Base-by-base conservation (phyloP, 1,284 basidiomycete species). In the Psilocybe mexicana region DNA sequence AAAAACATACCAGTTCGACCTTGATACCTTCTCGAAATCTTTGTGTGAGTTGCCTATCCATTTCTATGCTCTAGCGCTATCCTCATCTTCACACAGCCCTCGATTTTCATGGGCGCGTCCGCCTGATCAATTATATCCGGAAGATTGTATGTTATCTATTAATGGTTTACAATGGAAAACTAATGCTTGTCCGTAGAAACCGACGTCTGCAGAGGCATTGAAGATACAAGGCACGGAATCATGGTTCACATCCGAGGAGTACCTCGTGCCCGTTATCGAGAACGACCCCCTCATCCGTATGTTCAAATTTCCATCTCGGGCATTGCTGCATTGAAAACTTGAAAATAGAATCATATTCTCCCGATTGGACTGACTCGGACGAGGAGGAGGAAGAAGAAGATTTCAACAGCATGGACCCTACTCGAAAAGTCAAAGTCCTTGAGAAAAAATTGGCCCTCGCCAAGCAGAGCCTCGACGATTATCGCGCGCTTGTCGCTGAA, bases 251-350 rank as follows among this genome's bases (percentile, higher is more conserved):
- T 84, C 86, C 11, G 94, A 97, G 65, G 82, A 84, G 54, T 91
- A 91, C 67, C 82, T 97, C 25, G 81, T 84, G 42, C 95, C 94
- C 2, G 84, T 83, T 26, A 64, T 96, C 45, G 86, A 90, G 63
- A 88, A 94, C 65, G 95, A 97, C 69, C 90, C 93, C 2, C 73
- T 96, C 2, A 84, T 97, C n/a, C 90, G 94, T 96, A 64, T 66
- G 90, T 77, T 1, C 18, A 38, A 35, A 43, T 50, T 49, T 24
- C 42, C 38, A 56, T 51, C 38, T 26, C 55, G 35, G 51, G 36
- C 28, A 56, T 36, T 45, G n/a, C 14, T 43, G 36, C 57, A 30
- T 35, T 61, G n/a, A 49, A 26, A 23, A 49, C 40, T 52, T 33
- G 47, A 57, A 46, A 43, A 30, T 47, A 77, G 76, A 77, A 56